Conservation (phyloP, 768 basidiomycete genomes). For the Chiua virens region DNA sequence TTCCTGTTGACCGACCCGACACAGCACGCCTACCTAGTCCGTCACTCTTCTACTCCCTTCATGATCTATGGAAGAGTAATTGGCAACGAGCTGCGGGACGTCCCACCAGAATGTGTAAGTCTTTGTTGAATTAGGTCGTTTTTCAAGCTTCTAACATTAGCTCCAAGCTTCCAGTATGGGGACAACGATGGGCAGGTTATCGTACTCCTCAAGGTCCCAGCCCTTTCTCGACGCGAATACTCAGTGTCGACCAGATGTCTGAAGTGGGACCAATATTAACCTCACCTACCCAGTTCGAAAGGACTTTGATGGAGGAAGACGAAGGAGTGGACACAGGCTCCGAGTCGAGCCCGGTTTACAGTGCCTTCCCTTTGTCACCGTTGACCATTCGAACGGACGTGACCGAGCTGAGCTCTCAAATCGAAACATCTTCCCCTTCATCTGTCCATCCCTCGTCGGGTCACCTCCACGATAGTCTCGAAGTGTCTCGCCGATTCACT, state of each 20-base stretch:
- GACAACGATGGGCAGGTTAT: constrained; percentile 29
- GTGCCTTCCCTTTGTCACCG: constrained; percentile 10
- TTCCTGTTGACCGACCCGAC: constrained; percentile 16
- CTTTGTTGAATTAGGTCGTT: neutral
- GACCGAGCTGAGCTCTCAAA: neutral
- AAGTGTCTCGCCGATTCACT: neutral
- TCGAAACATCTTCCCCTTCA: neutral
- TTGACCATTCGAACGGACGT: constrained; percentile 2
- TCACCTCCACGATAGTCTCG: neutral
- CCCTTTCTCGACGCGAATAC: constrained; percentile 21
- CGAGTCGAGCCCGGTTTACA: constrained; percentile 11
- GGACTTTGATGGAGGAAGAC: constrained; percentile 17
- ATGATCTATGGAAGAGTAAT: constrained; percentile 31
- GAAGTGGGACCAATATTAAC: constrained; percentile 20
- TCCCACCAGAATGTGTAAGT: constrained; percentile 31
- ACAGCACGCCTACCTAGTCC: constrained; percentile 13
- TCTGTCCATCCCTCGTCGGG: neutral
- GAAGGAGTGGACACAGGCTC: constrained; percentile 14
- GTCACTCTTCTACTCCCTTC: constrained; percentile 17
- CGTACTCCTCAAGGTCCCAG: constrained; percentile 27
- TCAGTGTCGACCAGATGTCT: constrained; percentile 19
- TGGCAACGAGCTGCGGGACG: constrained; percentile 29
- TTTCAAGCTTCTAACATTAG: constrained; percentile 6
- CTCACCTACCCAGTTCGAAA: constrained; percentile 24
- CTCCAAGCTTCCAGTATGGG: constrained; percentile 32